A percentile compares a stretch with the other conserved stretches of the same genome.
phyloP scores from a whole-genome alignment of 2,329 filamentous ascomycete genomes.

The Aspergillus pseudoglaucus region DNA sequence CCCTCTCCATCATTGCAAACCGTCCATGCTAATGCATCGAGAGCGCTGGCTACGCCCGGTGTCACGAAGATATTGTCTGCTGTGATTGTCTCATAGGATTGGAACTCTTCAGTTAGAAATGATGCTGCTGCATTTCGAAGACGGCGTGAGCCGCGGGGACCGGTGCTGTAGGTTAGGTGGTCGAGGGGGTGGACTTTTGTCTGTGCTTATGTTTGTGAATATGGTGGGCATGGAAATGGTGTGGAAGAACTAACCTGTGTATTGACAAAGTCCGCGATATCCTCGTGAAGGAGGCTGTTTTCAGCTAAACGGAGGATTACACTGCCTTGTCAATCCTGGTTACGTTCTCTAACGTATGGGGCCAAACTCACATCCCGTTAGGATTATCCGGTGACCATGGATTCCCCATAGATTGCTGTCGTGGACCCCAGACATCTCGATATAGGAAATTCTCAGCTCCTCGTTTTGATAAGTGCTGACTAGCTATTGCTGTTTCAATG shows the following conservation, averaged over 20 bases:
- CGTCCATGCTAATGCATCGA: conserved; percentile 20
- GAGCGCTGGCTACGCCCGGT: conserved; percentile 17
- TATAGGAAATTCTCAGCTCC: too few species aligned
- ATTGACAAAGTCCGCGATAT: conserved; percentile 5
- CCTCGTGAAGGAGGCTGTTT: conserved; percentile 8
- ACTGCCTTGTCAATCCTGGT: background rate
- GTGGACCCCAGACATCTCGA: too few species aligned
- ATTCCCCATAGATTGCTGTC: too few species aligned
- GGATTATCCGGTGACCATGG: too few species aligned
- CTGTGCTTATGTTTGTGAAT: background rate
- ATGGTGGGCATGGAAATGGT: background rate
- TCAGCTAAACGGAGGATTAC: conserved; percentile 9
- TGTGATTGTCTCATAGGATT: conserved; percentile 7
- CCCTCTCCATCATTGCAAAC: conserved; percentile 23
- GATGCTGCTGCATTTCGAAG: conserved; percentile 15
- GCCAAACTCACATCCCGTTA: too few species aligned
- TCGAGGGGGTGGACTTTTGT: conserved; percentile 2
- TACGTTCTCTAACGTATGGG: too few species aligned
- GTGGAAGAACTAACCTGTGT: conserved; percentile 1
- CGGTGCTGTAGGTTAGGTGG: conserved; percentile 22
- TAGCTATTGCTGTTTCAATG: too few species aligned
- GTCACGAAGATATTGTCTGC: conserved; percentile 19
- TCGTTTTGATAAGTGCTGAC: too few species aligned
- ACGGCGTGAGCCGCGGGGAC: conserved; percentile 22
- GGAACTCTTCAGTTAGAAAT: conserved; percentile 18